Conservation (phyloP, 306 rosid species). For the Calophaca sinica region DNA sequence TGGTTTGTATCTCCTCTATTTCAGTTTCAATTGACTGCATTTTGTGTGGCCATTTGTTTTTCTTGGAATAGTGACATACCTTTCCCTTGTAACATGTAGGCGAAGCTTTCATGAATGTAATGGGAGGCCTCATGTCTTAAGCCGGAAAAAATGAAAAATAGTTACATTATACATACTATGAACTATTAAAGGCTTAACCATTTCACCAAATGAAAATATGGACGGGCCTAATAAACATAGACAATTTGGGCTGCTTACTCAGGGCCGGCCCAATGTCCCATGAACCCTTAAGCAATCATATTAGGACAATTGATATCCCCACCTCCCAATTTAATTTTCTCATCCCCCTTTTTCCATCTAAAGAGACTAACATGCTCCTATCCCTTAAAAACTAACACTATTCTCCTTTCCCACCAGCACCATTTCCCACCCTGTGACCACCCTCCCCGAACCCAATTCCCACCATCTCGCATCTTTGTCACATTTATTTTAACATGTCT, state of each 20-base stretch:
- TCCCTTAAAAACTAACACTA: too few relatives aligned
- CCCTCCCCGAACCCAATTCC: too few relatives aligned
- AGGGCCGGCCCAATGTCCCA: too few relatives aligned
- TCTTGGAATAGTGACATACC: background rate
- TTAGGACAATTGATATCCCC: too few relatives aligned
- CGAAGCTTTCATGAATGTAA: background rate
- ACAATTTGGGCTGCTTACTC: background rate
- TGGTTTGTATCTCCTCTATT: background rate
- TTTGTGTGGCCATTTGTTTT: constrained; percentile 9
- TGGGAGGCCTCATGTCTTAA: background rate
- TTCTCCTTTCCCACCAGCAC: too few relatives aligned
- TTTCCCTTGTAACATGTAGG: background rate
- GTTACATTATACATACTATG: background rate
- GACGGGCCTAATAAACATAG: background rate
- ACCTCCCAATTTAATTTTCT: too few relatives aligned
- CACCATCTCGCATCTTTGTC: too few relatives aligned
- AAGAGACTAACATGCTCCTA: too few relatives aligned
- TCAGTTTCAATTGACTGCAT: background rate
- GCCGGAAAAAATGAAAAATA: background rate
- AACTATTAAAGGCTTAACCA: background rate
- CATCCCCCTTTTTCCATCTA: too few relatives aligned
- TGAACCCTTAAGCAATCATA: too few relatives aligned
- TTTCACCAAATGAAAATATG: background rate
- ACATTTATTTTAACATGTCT: too few relatives aligned
- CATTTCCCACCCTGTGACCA: too few relatives aligned